These are phyloP conservation scores for Thymus quinquecostatus DNA, from an alignment of 257 asterid genomes.

Conservation along the genomic window DNA sequence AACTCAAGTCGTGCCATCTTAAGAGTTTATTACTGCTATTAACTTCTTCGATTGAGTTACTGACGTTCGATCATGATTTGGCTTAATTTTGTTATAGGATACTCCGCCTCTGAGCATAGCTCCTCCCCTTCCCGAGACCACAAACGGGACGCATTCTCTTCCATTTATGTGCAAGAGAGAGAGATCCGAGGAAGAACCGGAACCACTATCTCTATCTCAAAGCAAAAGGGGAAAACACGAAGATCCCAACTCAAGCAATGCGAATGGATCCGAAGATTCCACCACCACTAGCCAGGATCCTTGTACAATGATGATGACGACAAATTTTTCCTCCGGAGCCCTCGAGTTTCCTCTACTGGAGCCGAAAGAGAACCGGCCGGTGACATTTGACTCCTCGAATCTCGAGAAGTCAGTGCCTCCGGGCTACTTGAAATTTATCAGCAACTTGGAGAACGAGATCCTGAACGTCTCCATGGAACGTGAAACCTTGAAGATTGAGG, in stretches of 20 bases:
- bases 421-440: slow-evolving; percentile 83
- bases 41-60: neutral
- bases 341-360: slow-evolving; percentile 71
- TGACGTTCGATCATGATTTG: too few relatives aligned
- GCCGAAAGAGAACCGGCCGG: slow-evolving; percentile 50
- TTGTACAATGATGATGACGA: slow-evolving; percentile 62
- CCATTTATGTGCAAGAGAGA: slow-evolving; percentile 83
- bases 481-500: slow-evolving; percentile 87
- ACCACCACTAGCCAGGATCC: slow-evolving; percentile 89
- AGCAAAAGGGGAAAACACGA: slow-evolving; percentile 70
- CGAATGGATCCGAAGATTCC: slow-evolving; percentile 94
- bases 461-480: slow-evolving; percentile 84
- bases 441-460: slow-evolving; percentile 82
- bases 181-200: slow-evolving; percentile 64
- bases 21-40: neutral
- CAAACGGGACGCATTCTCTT: slow-evolving; percentile 41
- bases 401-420: slow-evolving; percentile 95
- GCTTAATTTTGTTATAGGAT: slow-evolving; percentile 46
- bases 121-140: slow-evolving; percentile 50
- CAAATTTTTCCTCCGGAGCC: slow-evolving; percentile 60
- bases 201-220: slow-evolving; percentile 65
- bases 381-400: slow-evolving; percentile 79
- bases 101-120: slow-evolving; percentile 46
- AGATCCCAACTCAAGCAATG: slow-evolving; percentile 81
- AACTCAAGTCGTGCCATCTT: neutral